A percentile compares a stretch with the other conserved stretches of the same genome.
Conservation (phyloP, 1,284 basidiomycete species). For the Microbotryum violaceum region DNA sequence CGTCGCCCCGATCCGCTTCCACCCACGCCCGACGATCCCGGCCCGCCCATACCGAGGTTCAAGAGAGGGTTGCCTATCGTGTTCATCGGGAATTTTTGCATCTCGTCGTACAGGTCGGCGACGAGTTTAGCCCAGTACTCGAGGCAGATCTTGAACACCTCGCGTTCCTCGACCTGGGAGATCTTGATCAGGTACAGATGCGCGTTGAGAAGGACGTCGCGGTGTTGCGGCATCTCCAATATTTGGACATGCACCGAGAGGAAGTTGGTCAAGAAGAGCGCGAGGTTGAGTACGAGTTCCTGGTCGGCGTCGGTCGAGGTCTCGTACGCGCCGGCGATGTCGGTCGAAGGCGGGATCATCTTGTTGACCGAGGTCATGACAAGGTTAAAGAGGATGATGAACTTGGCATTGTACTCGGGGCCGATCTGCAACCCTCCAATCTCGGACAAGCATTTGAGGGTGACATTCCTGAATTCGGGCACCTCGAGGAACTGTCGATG, state of each 20-base stretch:
- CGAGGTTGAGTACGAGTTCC: constrained; percentile 93
- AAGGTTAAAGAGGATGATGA: constrained; percentile 90
- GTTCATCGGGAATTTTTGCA: constrained; percentile 81
- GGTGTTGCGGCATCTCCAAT: constrained; percentile 84
- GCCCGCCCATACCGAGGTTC: constrained; percentile 56
- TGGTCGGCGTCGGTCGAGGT: constrained; percentile 88
- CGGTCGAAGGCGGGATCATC: constrained; percentile 92
- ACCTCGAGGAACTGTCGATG: constrained; percentile 79
- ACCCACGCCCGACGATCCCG: constrained; percentile 37
- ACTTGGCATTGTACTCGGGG: constrained; percentile 98
- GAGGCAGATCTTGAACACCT: constrained; percentile 98
- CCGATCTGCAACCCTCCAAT: constrained; percentile 86
- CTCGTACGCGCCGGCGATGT: constrained; percentile 87
- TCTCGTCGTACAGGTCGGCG: constrained; percentile 95
- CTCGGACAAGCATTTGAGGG: constrained; percentile 95
- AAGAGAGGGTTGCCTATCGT: constrained; percentile 79
- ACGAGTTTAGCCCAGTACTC: constrained; percentile 99
- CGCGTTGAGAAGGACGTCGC: constrained; percentile 89
- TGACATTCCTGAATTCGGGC: constrained; percentile 94
- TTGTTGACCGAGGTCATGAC: constrained; percentile 95
- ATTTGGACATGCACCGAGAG: constrained; percentile 78
- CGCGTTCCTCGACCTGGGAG: constrained; percentile 94
- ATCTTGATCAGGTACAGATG: constrained; percentile 99
- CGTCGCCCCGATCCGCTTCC: constrained; percentile 62
- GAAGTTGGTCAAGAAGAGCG: constrained; percentile 95